Conservation (phyloP, 2,329 filamentous ascomycete species). For the Diaporthe sp. region DNA sequence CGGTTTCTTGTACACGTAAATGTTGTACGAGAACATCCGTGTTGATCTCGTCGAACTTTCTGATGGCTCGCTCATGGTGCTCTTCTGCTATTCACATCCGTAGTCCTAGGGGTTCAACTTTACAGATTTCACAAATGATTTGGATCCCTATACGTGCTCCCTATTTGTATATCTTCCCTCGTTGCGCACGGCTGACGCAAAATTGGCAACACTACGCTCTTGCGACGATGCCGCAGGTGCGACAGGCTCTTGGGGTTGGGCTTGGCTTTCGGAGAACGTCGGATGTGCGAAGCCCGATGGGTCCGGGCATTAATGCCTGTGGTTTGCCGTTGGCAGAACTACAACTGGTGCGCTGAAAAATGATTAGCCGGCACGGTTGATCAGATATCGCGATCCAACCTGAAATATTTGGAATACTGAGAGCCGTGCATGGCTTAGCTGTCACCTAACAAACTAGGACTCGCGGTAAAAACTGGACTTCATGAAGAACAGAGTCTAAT, state of each 20-base stretch:
- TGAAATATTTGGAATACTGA: neutral
- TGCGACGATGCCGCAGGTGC: neutral
- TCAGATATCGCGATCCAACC: neutral
- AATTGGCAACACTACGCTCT: neutral
- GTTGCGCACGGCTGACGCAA: neutral
- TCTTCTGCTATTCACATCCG: neutral
- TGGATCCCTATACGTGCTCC: neutral
- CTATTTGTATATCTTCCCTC: neutral
- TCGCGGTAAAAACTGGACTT: neutral
- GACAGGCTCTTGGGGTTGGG: neutral
- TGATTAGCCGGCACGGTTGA: neutral
- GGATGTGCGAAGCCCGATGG: conserved; percentile 12
- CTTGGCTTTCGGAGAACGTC: neutral
- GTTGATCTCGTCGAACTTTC: neutral
- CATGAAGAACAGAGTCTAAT: neutral
- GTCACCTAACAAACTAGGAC: neutral
- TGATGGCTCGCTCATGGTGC: neutral
- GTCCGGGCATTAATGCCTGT: neutral
- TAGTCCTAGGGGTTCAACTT: neutral
- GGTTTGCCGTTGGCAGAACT: neutral
- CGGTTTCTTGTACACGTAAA: neutral
- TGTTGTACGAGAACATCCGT: neutral
- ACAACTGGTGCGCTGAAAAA: neutral
- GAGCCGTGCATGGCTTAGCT: neutral
- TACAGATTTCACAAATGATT: neutral